phyloP scores from a whole-genome alignment of 495 filamentous ascomycete species.

The Neurospora tetrasperma region DNA sequence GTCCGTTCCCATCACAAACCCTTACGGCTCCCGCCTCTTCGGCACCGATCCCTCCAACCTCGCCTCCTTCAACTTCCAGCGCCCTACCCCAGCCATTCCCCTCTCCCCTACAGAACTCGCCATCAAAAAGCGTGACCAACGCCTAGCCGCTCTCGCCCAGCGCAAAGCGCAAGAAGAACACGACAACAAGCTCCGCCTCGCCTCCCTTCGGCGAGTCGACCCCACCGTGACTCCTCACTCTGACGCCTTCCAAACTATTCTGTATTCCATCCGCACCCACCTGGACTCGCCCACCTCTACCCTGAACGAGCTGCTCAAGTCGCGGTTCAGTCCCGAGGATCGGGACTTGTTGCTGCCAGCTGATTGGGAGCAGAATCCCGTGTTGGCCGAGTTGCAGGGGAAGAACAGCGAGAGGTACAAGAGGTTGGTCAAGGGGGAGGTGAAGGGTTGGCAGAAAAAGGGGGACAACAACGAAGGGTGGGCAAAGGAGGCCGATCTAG shows the following conservation, averaged over 20 bases:
- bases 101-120: not conserved
- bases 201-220: not conserved
- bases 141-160: not conserved
- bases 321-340: constrained; percentile 11
- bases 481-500: constrained; percentile 5
- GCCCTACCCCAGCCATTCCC: not conserved
- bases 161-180: not conserved
- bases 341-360: constrained; percentile 11
- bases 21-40: not conserved
- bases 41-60: not conserved
- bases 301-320: constrained; percentile 7
- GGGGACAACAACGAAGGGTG: not conserved
- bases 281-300: constrained; percentile 6
- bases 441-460: not conserved
- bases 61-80: not conserved
- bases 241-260: constrained; percentile 3
- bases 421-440: constrained; percentile 3
- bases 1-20: not conserved
- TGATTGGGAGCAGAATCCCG: constrained; percentile 3
- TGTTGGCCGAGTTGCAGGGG: constrained; percentile 11
- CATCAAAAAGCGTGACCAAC: not conserved
- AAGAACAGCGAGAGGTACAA: constrained; percentile 10
- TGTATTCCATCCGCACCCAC: not conserved
- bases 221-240: constrained; percentile 10
- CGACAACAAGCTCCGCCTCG: constrained; percentile 1